A percentile compares a stretch with the other conserved stretches of the same genome.
phyloP scores from a whole-genome alignment of 2,329 filamentous ascomycete species.

The Ustilaginoidea virens region DNA sequence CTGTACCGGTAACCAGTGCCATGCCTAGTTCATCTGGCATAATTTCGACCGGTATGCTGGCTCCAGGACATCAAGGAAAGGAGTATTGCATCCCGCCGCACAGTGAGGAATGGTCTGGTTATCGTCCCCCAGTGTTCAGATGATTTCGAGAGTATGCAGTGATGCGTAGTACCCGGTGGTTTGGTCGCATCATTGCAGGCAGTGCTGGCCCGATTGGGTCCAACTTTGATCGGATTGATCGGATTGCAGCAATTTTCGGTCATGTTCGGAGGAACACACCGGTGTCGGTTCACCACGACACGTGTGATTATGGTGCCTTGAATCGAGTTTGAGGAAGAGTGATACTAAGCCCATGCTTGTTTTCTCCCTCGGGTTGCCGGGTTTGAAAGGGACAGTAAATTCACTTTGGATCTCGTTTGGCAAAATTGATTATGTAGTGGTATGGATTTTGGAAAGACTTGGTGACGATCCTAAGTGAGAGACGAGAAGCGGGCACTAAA shows the following conservation, averaged over 20 bases:
- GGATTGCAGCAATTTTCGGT: background rate
- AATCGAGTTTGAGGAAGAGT: slow-evolving; percentile 2
- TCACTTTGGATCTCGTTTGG: too few species aligned
- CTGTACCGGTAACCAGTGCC: slow-evolving; percentile 5
- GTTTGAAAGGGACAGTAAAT: too few species aligned
- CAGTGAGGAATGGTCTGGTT: slow-evolving; percentile 1
- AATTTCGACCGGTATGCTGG: slow-evolving; percentile 1
- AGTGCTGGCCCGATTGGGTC: slow-evolving; percentile 1
- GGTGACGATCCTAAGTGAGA: too few species aligned
- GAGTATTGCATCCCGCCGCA: background rate
- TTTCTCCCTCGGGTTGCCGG: too few species aligned
- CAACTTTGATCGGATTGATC: too few species aligned
- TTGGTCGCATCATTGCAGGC: slow-evolving; percentile 1
- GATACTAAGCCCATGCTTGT: background rate
- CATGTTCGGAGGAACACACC: slow-evolving; percentile 1
- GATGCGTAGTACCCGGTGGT: slow-evolving; percentile 1
- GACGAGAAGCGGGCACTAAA: too few species aligned
- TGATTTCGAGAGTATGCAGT: slow-evolving; percentile 3
- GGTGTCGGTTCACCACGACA: background rate
- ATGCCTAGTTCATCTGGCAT: too few species aligned
- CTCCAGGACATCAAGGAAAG: slow-evolving; percentile 1
- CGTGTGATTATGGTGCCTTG: background rate
- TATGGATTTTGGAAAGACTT: too few species aligned
- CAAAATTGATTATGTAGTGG: too few species aligned
- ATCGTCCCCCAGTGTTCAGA: background rate